These are phyloP conservation scores for Cladosporium phlei DNA, from an alignment of 2,329 filamentous ascomycete genomes.

Conservation along the genomic window DNA sequence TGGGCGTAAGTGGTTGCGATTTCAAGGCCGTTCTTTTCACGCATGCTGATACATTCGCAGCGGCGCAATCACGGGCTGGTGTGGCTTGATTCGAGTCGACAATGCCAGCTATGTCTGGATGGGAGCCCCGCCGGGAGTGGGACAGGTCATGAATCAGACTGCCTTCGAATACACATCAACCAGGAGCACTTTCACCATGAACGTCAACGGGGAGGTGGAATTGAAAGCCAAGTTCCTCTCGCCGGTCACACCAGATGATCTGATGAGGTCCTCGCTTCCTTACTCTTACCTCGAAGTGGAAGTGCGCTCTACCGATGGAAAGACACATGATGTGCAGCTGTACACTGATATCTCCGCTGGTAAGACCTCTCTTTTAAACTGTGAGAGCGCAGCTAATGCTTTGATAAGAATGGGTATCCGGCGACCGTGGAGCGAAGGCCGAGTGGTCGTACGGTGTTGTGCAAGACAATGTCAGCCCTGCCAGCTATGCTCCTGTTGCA, in stretches of 20 bases:
- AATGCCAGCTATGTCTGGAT: constrained; percentile 61
- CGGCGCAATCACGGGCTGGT: constrained; percentile 58
- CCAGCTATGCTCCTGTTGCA: background rate
- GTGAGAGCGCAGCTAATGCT: background rate
- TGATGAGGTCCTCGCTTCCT: constrained; percentile 61
- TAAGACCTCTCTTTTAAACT: too few species aligned
- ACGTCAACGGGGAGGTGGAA: constrained; percentile 55
- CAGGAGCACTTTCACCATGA: constrained; percentile 63
- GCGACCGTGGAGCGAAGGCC: constrained; percentile 50
- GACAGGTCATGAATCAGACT: constrained; percentile 53
- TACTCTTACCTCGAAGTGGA: constrained; percentile 66
- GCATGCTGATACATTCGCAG: background rate
- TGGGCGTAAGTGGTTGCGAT: constrained; percentile 45
- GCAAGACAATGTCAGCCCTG: background rate
- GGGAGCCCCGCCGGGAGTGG: constrained; percentile 48
- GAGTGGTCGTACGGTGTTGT: constrained; percentile 54
- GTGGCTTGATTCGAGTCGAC: constrained; percentile 65
- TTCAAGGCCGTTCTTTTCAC: background rate
- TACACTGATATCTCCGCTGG: constrained; percentile 65
- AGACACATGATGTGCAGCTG: constrained; percentile 59
- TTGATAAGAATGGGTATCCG: constrained; percentile 62
- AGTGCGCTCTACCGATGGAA: constrained; percentile 58
- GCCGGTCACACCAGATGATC: constrained; percentile 62
- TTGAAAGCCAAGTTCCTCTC: constrained; percentile 67
- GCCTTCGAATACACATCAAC: constrained; percentile 67